Conservation (phyloP, 129 eudicot species). For the Scalesia atractyloides region DNA sequence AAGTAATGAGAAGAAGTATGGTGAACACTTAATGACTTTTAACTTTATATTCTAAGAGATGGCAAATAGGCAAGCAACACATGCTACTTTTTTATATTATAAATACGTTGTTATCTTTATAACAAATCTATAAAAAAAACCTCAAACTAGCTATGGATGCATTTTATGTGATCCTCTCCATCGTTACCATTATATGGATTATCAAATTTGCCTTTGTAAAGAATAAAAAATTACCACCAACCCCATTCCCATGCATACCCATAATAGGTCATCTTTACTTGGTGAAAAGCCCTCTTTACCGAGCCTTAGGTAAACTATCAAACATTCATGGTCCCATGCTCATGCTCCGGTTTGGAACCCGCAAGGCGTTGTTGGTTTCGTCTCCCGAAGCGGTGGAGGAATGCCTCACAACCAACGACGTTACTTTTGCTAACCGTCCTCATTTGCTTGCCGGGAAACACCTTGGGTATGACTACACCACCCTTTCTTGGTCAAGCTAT, state of each 20-base stretch:
- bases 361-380: slow-evolving; percentile 28
- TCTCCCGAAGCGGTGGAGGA: slow-evolving; percentile 38
- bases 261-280: slow-evolving; percentile 27
- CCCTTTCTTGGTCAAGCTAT: slow-evolving; percentile 31
- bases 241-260: slow-evolving; percentile 29
- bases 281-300: slow-evolving; percentile 24
- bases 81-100: too few species aligned
- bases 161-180: slow-evolving; percentile 12
- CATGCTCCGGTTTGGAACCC: slow-evolving; percentile 28
- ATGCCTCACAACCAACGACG: slow-evolving; percentile 38
- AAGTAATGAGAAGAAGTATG: too few species aligned
- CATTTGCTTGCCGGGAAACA: slow-evolving; percentile 32
- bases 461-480: slow-evolving; percentile 33
- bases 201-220: background rate
- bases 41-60: too few species aligned
- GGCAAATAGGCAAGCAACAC: too few species aligned
- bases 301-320: slow-evolving; percentile 26
- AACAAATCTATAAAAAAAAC: too few species aligned
- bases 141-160: background rate
- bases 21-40: too few species aligned
- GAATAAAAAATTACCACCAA: slow-evolving; percentile 19
- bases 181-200: slow-evolving; percentile 13
- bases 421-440: slow-evolving; percentile 40
- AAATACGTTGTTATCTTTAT: too few species aligned
- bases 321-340: slow-evolving; percentile 17